phyloP scores from a whole-genome alignment of 2,329 filamentous ascomycete genomes.

The Aspergillus felis region DNA sequence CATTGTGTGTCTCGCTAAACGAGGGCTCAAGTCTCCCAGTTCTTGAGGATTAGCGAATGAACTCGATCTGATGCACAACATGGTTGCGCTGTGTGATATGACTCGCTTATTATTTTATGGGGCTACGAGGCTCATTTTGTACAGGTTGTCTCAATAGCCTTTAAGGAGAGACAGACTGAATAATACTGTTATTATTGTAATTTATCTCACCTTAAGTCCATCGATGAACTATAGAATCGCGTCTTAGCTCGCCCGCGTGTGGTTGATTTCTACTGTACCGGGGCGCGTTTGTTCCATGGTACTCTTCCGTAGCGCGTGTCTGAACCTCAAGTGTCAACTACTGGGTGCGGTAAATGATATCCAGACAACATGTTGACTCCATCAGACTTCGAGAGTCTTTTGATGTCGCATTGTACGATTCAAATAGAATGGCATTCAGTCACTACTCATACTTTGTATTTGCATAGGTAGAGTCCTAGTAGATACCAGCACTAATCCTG shows the following conservation, averaged over 20 bases:
- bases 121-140: background rate
- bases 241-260: background rate
- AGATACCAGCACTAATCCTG: too few species aligned
- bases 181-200: background rate
- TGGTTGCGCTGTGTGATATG: background rate
- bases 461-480: too few species aligned
- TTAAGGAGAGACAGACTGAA: too few species aligned
- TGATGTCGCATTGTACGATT: background rate
- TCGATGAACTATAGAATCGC: background rate
- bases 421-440: too few species aligned
- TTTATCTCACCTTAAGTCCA: background rate
- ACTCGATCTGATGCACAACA: background rate
- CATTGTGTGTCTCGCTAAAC: background rate
- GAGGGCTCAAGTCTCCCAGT: background rate
- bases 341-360: too few species aligned
- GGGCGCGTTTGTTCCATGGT: background rate
- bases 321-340: too few species aligned
- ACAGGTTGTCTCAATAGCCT: background rate
- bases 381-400: background rate
- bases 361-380: too few species aligned
- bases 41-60: background rate
- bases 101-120: background rate
- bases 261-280: background rate
- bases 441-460: too few species aligned
- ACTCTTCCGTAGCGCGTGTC: background rate